A percentile compares a stretch with the other conserved stretches of the same genome.
Evolutionary conservation across 2,329 filamentous ascomycete genomes (phyloP).

Genomic region (Rhynchosporium graminicola): DNA sequence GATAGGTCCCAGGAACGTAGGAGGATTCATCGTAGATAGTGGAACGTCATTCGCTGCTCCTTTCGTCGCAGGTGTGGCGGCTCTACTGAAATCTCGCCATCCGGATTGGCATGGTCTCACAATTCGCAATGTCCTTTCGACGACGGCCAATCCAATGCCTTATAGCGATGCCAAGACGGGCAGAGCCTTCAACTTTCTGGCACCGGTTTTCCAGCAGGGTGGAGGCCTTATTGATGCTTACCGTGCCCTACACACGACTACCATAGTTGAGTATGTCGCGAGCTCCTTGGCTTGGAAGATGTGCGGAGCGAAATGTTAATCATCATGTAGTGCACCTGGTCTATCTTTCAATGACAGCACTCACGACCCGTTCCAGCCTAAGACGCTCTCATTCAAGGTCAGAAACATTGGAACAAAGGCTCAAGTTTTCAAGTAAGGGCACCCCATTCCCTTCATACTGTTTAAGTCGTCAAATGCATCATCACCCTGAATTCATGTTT

Average conservation of each 20-base stretch:
- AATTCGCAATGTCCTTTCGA: constrained; percentile 29
- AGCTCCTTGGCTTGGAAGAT: no score
- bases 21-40: constrained; percentile 42
- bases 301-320: no score
- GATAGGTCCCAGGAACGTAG: constrained; percentile 40
- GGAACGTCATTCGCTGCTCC: constrained; percentile 45
- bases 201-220: constrained; percentile 41
- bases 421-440: constrained; percentile 29
- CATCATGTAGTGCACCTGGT: not conserved
- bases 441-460: not conserved
- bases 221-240: constrained; percentile 42
- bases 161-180: not conserved
- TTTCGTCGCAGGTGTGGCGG: constrained; percentile 41
- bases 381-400: constrained; percentile 16
- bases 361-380: not conserved
- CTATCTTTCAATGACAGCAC: constrained; percentile 11
- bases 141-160: constrained; percentile 32
- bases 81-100: constrained; percentile 33
- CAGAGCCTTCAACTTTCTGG: constrained; percentile 18
- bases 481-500: no score
- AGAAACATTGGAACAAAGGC: constrained; percentile 34
- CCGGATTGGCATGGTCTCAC: not conserved
- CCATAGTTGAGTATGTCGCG: constrained; percentile 17
- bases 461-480: no score
- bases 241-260: constrained; percentile 35